Base-by-base conservation (phyloP, 129 eudicot genomes). In the Arctium lappa region DNA sequence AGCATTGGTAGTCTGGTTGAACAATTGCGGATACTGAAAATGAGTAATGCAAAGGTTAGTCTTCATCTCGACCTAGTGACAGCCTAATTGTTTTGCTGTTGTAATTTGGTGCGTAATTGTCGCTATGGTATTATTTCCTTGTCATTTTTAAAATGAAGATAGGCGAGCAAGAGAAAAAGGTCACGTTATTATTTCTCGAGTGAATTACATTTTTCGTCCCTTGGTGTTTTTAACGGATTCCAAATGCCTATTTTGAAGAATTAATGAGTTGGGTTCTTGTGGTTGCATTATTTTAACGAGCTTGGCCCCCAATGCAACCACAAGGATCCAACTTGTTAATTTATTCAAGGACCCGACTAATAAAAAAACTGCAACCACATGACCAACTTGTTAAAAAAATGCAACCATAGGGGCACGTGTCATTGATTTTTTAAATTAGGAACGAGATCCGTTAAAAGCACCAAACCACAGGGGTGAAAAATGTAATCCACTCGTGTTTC, bases 1-100 rank as follows among this genome's bases (percentile, higher is more conserved):
- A 95, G 99, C 82, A 84, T 93, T 80, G 97, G 94, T 78, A 91
- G 93, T 77, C 81, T 93, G 69, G 97, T 93, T 15, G 99, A 95
- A 79, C 97, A 95, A 81, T 78, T 95, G 63, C 99, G 91, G 85
- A 87, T 92, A 80, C 85, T 91, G 75, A 95, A 89, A 88, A 81
- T 88, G 46, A 91, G 89, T 85, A 95, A 93, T 80, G 83, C 81
- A 68, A 91, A 93, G 97, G 99, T 95, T 18, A 44, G 88, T 84
- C 34, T 79, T 42, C 37, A 56, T 66, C 32, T 68, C 69, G 39
- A 60, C 2, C 30, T 60, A 4, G 65, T 53, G 65, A 53, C 0
- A 0, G 7, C 3, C 1, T 53, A 15, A 53, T 53, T 8, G 65
- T 30, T 34, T 72, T 37, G 63, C 27, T 0, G 36, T 33, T 13